A percentile compares a stretch with the other conserved stretches of the same genome.
These are phyloP conservation scores for Dalbergia cochinchinensis DNA, from an alignment of 306 rosid species.

Conservation along the genomic window DNA sequence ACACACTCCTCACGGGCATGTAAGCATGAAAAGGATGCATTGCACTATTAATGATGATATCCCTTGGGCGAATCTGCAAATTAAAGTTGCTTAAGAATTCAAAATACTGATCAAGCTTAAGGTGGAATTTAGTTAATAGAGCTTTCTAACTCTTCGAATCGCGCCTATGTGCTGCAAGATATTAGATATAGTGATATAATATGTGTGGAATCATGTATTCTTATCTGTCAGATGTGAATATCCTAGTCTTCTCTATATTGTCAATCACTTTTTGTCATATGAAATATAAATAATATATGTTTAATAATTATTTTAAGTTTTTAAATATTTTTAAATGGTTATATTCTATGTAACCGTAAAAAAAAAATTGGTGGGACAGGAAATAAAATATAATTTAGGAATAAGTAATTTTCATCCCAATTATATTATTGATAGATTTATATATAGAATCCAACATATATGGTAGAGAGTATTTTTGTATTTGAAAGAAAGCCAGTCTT, in stretches of 20 bases:
- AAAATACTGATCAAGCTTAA: conserved; percentile 38
- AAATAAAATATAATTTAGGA: too few relatives aligned
- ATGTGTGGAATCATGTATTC: too few relatives aligned
- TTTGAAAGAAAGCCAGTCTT: background rate
- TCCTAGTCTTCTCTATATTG: too few relatives aligned
- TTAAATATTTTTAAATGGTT: too few relatives aligned
- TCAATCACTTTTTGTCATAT: too few relatives aligned
- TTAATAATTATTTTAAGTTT: too few relatives aligned
- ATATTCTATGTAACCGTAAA: too few relatives aligned
- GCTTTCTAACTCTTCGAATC: too few relatives aligned
- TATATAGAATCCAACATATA: conserved; percentile 2
- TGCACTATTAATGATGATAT: background rate
- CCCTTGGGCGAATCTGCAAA: conserved; percentile 8
- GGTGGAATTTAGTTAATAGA: background rate
- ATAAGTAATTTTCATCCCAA: too few relatives aligned
- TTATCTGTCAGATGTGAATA: too few relatives aligned
- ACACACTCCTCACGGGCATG: background rate
- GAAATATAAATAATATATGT: too few relatives aligned
- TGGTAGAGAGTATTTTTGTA: background rate
- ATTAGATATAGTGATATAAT: conserved; percentile 1
- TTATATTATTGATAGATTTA: background rate
- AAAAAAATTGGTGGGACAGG: too few relatives aligned
- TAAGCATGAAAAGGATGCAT: conserved; percentile 9
- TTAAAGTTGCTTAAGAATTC: conserved; percentile 33
- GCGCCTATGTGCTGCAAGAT: conserved; percentile 19